Evolutionary conservation across 176 grass and related monocot species (phyloP).

Genomic region (Tuctoria greenei): DNA sequence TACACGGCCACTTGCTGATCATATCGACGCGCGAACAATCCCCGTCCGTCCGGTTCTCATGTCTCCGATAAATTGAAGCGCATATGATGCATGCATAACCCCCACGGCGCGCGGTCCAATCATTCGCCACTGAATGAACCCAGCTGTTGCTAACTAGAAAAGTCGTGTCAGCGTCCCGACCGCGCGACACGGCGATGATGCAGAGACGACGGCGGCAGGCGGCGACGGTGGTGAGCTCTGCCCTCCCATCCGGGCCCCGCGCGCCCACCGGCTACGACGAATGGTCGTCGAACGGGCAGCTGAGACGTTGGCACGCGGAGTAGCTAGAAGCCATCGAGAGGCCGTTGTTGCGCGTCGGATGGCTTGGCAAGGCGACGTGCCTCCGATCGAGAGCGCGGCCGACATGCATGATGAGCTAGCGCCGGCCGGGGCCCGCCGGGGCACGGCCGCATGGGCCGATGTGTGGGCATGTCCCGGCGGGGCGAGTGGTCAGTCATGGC

Average conservation of each 20-base stretch:
- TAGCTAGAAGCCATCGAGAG: background rate
- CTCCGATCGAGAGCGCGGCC: too few species aligned
- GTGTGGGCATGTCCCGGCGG: too few species aligned
- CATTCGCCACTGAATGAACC: background rate
- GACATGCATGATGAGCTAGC: too few species aligned
- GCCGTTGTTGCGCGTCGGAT: too few species aligned
- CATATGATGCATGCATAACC: background rate
- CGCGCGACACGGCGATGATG: slow-evolving; percentile 34
- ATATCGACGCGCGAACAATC: background rate
- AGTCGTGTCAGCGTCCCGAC: background rate
- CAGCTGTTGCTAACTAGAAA: too few species aligned
- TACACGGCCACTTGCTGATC: background rate
- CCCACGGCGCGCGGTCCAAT: slow-evolving; percentile 37
- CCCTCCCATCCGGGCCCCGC: background rate
- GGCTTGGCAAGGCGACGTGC: too few species aligned
- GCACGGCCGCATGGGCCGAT: too few species aligned
- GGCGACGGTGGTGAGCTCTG: slow-evolving; percentile 27
- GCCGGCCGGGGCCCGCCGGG: too few species aligned
- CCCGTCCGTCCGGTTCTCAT: background rate
- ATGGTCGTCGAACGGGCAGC: background rate
- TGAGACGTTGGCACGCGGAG: background rate
- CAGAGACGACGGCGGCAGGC: background rate
- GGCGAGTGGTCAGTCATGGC: too few species aligned
- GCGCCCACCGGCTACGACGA: background rate
- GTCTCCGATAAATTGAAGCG: background rate